Percentiles rank a stretch among this genome's conserved stretches.
Evolutionary conservation across 2,329 filamentous ascomycete species (phyloP).

Genomic region (Colletotrichum sidae): DNA sequence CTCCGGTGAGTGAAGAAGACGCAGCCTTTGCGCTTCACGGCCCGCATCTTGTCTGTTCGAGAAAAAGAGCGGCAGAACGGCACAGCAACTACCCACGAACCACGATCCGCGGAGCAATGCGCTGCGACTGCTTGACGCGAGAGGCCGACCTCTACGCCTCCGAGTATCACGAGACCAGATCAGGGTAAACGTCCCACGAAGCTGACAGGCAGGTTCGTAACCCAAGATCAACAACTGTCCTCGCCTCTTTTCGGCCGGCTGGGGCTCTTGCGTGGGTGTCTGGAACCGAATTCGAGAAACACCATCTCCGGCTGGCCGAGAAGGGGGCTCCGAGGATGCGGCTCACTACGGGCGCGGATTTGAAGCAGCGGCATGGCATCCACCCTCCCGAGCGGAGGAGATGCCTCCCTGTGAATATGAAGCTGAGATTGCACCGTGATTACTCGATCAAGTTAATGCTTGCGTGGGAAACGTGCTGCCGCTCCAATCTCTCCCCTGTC

Average conservation of each 20-base stretch:
- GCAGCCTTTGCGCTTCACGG: constrained; percentile 34
- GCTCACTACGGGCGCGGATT: constrained; percentile 91
- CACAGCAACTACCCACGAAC: constrained; percentile 4
- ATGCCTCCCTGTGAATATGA: constrained; percentile 63
- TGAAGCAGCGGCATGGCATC: constrained; percentile 60
- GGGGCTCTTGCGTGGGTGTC: neutral
- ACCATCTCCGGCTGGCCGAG: neutral
- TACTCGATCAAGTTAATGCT: constrained; percentile 99
- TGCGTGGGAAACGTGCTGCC: constrained; percentile 98
- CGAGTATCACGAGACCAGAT: constrained; percentile 36
- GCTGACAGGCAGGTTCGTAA: constrained; percentile 51
- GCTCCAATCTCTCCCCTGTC: constrained; percentile 66
- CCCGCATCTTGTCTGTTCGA: constrained; percentile 8
- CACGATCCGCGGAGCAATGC: constrained; percentile 47
- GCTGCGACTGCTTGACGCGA: constrained; percentile 9
- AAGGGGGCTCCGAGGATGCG: constrained; percentile 56
- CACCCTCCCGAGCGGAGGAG: constrained; percentile 60
- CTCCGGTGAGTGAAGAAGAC: constrained; percentile 80
- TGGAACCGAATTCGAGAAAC: neutral
- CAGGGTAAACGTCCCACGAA: constrained; percentile 25
- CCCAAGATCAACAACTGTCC: constrained; percentile 49
- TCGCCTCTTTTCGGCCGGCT: constrained; percentile 9
- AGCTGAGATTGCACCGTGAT: constrained; percentile 95
- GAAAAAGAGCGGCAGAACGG: constrained; percentile 36
- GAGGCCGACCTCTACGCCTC: neutral